Base-by-base conservation (phyloP, 176 grass and related monocot genomes). In the Secale cereale region DNA sequence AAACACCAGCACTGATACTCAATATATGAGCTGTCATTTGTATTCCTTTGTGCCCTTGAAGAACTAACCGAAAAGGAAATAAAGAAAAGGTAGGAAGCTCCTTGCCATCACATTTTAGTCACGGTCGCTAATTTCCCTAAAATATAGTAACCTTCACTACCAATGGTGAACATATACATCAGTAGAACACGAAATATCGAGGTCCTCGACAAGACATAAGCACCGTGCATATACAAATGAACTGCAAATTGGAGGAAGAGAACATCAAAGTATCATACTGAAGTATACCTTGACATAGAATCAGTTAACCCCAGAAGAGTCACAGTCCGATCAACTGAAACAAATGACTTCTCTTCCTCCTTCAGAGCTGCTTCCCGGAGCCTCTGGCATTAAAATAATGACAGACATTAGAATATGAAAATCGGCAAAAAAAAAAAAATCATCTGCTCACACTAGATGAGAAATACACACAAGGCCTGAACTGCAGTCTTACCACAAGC, bases 241-340 rank as follows among this genome's bases (percentile, higher is more conserved):
- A 73, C 5, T 14, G 48, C 22, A 60, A 48, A 50, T 13, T 29
- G 29, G 29, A 77, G 7, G 59, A 83, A 45, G 15, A 61, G 28
- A 26, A 9, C 31, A 86, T 30, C 4, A 59, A 33, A 35, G n/a
- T 29, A 68, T 78, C 7, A 19, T 56, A 61, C 3, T 60, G 78
- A 89, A 80, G 41, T 33, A 41, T 80, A 26, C 95, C 95, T 95
- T 91, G 93, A 90, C 62, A 98, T 63, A 71, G 91, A 93, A 89
- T 87, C 85, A 74, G 88, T 85, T 75, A 98, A 79, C 57, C 83
- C 83, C 60, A 98, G 78, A n/a, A 98, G 91, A 64, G 96, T 98
- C 16, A 63, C 85, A 81, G 66, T 83, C 77, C 78, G 75, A 60
- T 82, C 43, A 67, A 87, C 83, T 16, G 83, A 84, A 83, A 71